These are phyloP conservation scores for Blastomyces emzantsi DNA, from an alignment of 2,329 filamentous ascomycete genomes.

Conservation along the genomic window DNA sequence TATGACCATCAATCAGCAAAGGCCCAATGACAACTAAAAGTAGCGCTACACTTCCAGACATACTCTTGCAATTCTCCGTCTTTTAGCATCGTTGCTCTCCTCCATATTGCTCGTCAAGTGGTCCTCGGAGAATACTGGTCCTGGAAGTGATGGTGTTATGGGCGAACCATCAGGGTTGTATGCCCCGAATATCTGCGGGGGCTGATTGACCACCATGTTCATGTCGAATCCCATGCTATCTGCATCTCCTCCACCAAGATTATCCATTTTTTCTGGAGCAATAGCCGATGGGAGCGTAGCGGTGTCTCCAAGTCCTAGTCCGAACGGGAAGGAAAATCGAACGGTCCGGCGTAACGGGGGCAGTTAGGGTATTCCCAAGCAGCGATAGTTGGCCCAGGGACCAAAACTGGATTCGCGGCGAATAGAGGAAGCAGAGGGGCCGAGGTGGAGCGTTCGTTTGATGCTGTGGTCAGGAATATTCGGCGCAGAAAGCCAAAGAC, in stretches of 20 bases:
- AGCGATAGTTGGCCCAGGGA: neutral
- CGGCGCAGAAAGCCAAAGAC: neutral
- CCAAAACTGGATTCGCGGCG: neutral
- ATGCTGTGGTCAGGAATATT: neutral
- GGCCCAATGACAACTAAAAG: neutral
- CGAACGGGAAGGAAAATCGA: neutral
- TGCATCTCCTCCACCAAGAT: constrained; percentile 25
- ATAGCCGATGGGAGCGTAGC: too few relatives aligned
- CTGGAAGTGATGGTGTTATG: constrained; percentile 43
- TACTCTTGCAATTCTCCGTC: constrained; percentile 80
- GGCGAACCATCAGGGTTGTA: constrained; percentile 54
- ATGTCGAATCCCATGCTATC: constrained; percentile 38
- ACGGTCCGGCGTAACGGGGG: too few relatives aligned
- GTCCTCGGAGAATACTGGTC: constrained; percentile 36
- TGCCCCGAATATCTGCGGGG: constrained; percentile 59
- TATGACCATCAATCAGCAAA: constrained; percentile 28
- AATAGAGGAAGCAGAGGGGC: neutral
- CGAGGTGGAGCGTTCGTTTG: neutral
- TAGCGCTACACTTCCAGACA: constrained; percentile 25
- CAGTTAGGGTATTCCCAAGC: neutral
- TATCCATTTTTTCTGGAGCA: constrained; percentile 12
- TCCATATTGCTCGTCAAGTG: constrained; percentile 38
- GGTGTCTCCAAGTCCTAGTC: neutral
- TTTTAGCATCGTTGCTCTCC: constrained; percentile 69
- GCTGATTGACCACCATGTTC: constrained; percentile 51